phyloP scores from a whole-genome alignment of 305 asterid genomes.

The Fraxinus platypoda region DNA sequence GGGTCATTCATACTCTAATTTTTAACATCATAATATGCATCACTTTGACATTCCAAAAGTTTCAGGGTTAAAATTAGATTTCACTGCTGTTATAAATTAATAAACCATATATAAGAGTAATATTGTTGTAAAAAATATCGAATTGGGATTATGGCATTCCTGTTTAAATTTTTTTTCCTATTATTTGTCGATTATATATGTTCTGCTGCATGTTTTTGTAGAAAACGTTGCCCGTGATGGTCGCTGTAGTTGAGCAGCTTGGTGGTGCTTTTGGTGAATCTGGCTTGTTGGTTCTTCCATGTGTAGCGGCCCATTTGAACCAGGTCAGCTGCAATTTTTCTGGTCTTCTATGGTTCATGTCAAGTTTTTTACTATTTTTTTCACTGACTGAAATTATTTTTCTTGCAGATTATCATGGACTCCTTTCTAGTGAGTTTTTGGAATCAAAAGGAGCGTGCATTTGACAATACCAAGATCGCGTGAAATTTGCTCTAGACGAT shows the following conservation, averaged over 20 bases:
- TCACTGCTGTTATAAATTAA: background rate
- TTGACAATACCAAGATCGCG: constrained; percentile 43
- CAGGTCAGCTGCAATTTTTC: constrained; percentile 47
- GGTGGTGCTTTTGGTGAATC: constrained; percentile 79
- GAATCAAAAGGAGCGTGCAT: constrained; percentile 41
- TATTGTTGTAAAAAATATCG: background rate
- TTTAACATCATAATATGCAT: background rate
- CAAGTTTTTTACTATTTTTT: background rate
- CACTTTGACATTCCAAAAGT: background rate
- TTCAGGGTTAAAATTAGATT: background rate
- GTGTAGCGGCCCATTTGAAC: constrained; percentile 82
- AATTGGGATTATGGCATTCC: background rate
- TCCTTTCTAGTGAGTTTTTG: constrained; percentile 70
- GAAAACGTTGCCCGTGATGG: constrained; percentile 89
- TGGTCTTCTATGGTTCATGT: background rate
- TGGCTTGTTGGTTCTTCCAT: constrained; percentile 77
- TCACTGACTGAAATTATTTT: constrained; percentile 14
- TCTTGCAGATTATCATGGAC: constrained; percentile 68
- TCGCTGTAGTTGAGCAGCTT: constrained; percentile 87
- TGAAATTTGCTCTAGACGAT: constrained; percentile 15
- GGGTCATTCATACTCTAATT: background rate
- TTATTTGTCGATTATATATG: background rate
- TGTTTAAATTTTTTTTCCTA: background rate
- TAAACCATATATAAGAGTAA: background rate
- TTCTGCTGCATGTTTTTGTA: constrained; percentile 26